Percentiles rank a stretch among this genome's conserved stretches.
Conservation (phyloP, 371 early-diverging fungal species). For the Mucor circinelloides region DNA sequence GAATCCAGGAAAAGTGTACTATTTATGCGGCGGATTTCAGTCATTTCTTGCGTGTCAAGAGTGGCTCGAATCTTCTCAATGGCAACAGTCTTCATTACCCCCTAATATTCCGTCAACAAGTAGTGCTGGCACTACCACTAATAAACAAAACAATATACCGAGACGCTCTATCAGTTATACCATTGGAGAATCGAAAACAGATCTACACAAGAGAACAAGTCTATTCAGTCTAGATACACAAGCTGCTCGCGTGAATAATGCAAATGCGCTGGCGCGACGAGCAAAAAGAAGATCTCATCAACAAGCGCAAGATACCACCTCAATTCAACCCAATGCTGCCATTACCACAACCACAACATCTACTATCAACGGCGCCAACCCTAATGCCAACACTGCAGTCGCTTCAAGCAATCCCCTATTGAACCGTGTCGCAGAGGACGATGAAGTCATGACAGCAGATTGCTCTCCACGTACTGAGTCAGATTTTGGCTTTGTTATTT, state of each 20-base stretch:
- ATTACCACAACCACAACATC: background rate
- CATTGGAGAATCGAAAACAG: slow-evolving; percentile 32
- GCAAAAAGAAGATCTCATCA: slow-evolving; percentile 39
- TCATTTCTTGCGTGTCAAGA: slow-evolving; percentile 27
- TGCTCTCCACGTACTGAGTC: slow-evolving; percentile 38
- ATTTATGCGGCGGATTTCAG: slow-evolving; percentile 40
- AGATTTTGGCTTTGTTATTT: slow-evolving; percentile 57
- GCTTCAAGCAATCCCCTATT: slow-evolving; percentile 1
- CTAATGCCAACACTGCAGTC: background rate
- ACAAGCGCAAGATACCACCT: slow-evolving; percentile 5
- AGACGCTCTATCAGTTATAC: slow-evolving; percentile 51
- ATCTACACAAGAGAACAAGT: slow-evolving; percentile 41
- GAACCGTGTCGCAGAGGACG: slow-evolving; percentile 40
- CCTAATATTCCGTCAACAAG: background rate
- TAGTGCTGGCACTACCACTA: background rate
- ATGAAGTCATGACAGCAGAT: slow-evolving; percentile 30
- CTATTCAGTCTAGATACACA: slow-evolving; percentile 55
- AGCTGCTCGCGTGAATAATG: slow-evolving; percentile 52
- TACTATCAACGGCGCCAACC: background rate
- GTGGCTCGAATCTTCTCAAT: slow-evolving; percentile 6
- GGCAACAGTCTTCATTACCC: background rate
- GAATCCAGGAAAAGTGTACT: slow-evolving; percentile 29
- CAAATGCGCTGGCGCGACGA: slow-evolving; percentile 50
- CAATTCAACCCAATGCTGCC: background rate
- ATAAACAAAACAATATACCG: slow-evolving; percentile 20